Evolutionary conservation across 139 green algal species (phyloP).

Genomic region (Marvania coccoides): DNA sequence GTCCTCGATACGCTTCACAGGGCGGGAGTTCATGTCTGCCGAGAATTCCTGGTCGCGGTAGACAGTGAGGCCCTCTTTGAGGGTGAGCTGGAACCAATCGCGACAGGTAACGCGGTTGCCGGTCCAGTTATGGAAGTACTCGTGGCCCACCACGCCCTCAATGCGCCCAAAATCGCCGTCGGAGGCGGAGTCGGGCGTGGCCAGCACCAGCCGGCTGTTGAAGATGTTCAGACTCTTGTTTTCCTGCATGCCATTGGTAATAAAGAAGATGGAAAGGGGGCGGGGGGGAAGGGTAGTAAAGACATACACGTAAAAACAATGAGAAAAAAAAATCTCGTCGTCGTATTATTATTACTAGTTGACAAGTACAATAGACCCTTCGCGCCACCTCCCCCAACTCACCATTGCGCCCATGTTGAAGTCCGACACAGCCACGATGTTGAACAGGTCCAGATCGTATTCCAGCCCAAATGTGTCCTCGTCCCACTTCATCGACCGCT

Average conservation of each 20-base stretch:
- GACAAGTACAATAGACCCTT: too few relatives aligned
- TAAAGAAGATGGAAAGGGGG: not conserved
- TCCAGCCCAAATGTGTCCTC: conserved; percentile 81
- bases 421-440: conserved; percentile 88
- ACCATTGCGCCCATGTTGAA: conserved; percentile 93
- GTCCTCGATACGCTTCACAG: conserved; percentile 93
- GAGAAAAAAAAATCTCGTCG: too few relatives aligned
- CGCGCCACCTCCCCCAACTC: too few relatives aligned
- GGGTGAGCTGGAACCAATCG: conserved; percentile 96
- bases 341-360: too few relatives aligned
- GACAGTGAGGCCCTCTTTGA: conserved; percentile 98
- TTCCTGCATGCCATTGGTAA: conserved; percentile 78
- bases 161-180: conserved; percentile 90
- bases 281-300: not conserved
- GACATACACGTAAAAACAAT: too few relatives aligned
- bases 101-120: conserved; percentile 92
- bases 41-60: conserved; percentile 92
- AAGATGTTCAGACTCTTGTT: conserved; percentile 99
- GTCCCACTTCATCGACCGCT: conserved; percentile 87
- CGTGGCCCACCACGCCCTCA: conserved; percentile 64
- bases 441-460: conserved; percentile 95
- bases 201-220: conserved; percentile 85
- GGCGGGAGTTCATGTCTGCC: conserved; percentile 86
- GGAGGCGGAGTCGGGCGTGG: conserved; percentile 83
- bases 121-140: conserved; percentile 96